Evolutionary conservation across 441 rosid species (phyloP), one percentile per base, ranked within the genome.

Genomic region (Erysimum cheiri): DNA sequence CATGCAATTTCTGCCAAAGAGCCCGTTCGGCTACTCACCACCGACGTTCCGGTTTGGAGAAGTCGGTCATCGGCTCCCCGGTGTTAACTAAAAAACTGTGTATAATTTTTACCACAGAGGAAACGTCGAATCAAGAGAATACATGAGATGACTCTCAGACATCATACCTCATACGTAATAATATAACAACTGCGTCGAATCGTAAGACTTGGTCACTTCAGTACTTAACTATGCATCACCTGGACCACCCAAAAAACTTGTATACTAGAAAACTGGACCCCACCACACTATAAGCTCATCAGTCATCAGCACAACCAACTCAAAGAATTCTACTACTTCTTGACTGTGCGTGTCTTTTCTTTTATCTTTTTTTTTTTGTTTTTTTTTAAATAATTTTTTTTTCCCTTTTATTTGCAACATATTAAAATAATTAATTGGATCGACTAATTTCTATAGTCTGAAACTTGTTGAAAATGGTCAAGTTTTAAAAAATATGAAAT

Each of bases 121-220:
- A 22, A 22, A 22, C 24, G 24, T 22, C 24, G 24, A 22, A 22
- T 22, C 24, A 22, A 22, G 24, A 19, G 22, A 19, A 19, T 19
- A 19, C 22, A 19, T 22, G 61, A 59, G 19, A 8, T 24, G 12
- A 33, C 44, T 57, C 5, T 35, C 3, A 49, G 60, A 39, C 8
- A 52, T 13, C 35, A 46, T 24, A 24, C 0, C 37, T 22, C 44
- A 44, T 9, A 69, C 22, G 67, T 50, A 60, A 52, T 41, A 32
- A 55, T 67, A 13, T 13, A 31, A 67, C 71, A 52, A 71, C 62
- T 53, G 62, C 61, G 55, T 52, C 47, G 31, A 70, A 6, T 50
- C 41, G 22, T 61, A 52, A 52, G 68, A 71, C 69, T 71, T 71
- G 55, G 75, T 61, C 75, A 61, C 46, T 61, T 41, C 61, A 53